Evolutionary conservation across 108 stramenopile genomes (phyloP), one percentile per base, ranked within the genome.

Genomic region (Cyclotella sp.): DNA sequence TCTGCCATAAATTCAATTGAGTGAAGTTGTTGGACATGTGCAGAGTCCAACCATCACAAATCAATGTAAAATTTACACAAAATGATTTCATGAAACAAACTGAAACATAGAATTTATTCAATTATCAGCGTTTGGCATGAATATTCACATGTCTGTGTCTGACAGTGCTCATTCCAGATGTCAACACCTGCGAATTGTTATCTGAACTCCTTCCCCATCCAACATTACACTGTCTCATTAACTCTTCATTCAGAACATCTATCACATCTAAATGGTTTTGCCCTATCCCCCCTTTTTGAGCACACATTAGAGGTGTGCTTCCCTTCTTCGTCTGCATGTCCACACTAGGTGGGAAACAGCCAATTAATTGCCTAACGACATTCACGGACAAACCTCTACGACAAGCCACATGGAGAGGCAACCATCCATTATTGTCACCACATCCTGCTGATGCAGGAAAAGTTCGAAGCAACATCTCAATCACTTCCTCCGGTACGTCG

Each of bases 361-460:
- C 24, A 27, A 73, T 64, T 0, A 78, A 41, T 13, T 49, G n/a
- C 63, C 51, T n/a, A 54, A 67, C 26, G 34, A 70, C 44, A 51
- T 52, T 22, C 5, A 73, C 34, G 15, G 59, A n/a, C 13, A 63
- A 28, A 24, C 77, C 82, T 39, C 64, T 26, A 44, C 69, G 70
- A 41, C 65, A 73, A 13, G 77, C 76, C 12, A 70, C 76, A 53
- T 71, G 68, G 46, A 72, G 26, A 46, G 89, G 89, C 12, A 87
- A 78, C 91, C 91, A 92, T 5, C 89, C 89, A 65, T 89, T 74
- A 45, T 79, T 77, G 71, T 89, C 91, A 30, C 76, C 83, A 34
- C 87, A 86, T 46, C 87, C 70, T 8, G 88, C 87, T 51, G 85
- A 77, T 10, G 82, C 77, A 0, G 91, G 87, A 41, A 73, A 76